Percentiles rank a stretch among this genome's conserved stretches.
phyloP scores from a whole-genome alignment of 441 rosid genomes.

The Aleurites moluccanus region DNA sequence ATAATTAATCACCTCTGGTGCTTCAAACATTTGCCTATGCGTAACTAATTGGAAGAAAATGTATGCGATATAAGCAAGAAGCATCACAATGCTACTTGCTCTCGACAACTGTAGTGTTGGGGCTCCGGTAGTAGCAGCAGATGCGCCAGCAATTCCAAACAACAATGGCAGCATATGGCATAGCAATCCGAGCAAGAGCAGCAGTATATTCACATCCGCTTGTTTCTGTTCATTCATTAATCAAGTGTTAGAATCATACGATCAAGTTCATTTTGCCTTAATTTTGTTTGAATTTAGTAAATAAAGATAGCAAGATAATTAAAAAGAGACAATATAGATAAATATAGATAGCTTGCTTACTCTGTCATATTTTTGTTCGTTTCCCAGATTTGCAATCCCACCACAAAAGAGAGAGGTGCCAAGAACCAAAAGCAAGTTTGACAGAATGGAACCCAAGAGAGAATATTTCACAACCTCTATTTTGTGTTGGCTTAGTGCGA shows the following conservation, averaged over 20 bases:
- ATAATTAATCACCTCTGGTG: constrained; percentile 39
- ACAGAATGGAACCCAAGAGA: constrained; percentile 82
- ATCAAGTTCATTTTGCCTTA: not conserved
- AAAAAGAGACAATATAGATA: not conserved
- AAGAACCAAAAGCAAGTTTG: constrained; percentile 84
- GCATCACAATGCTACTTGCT: constrained; percentile 76
- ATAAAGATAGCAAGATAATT: not conserved
- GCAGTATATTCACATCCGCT: constrained; percentile 71
- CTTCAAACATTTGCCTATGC: constrained; percentile 68
- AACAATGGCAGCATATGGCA: constrained; percentile 71
- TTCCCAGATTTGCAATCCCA: constrained; percentile 63
- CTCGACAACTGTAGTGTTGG: constrained; percentile 60
- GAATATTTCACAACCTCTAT: constrained; percentile 80
- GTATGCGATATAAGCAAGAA: constrained; percentile 56
- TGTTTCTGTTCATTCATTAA: constrained; percentile 50
- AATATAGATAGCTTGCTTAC: constrained; percentile 31
- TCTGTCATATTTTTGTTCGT: constrained; percentile 71
- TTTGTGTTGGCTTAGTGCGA: constrained; percentile 64
- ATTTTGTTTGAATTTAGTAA: too few relatives aligned
- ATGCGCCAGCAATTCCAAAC: constrained; percentile 41
- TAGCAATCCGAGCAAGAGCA: constrained; percentile 62
- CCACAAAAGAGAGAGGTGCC: constrained; percentile 91
- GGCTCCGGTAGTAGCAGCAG: constrained; percentile 26
- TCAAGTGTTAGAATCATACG: too few relatives aligned
- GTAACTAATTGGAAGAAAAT: constrained; percentile 68